Base-by-base conservation (phyloP, 163 green algal species). In the Chlorella variabilis region DNA sequence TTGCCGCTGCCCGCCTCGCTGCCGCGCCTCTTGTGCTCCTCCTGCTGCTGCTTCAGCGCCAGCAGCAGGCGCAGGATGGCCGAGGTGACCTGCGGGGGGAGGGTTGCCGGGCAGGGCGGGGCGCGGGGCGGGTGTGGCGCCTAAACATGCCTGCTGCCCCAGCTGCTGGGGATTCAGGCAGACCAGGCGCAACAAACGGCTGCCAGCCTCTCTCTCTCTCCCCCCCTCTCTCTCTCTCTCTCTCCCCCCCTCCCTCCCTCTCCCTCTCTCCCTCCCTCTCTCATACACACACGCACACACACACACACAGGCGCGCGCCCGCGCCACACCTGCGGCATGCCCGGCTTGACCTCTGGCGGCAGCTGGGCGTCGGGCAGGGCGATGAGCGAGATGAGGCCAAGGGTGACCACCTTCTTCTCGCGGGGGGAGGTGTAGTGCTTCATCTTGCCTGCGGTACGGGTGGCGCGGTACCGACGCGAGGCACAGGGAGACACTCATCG, bases 341-440 rank as follows among this genome's bases (percentile, higher is more conserved):
- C 91, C 4, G 80, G 81, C 21, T 70, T 70, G 17, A 98, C 31
- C 83, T 95, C 93, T 2, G 77, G 48, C 3, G 94, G 93, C 61
- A 97, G 71, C 18, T 69, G 67, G 15, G 85, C 86, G 2, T 91
- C 87, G 33, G 92, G 87, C 71, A 89, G 51, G 31, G 48, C 68
- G 61, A 98, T 71, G 61, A 98, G 23, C 0, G 91, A 77, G n/a
- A 91, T 74, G 71, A 99, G 87, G 0, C 91, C 96, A 49, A 98
- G 88, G n/a, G 92, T 78, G 39, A 91, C 67, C 77, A 97, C 89
- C 91, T 98, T 97, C 91, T 98, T 98, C 80, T 97, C 92, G 31
- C 94, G 90, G 82, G 91, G 85, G 4, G 78, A 75, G 23, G 71
- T 70, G 81, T 98, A 98, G 85, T 97, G 91, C 66, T 62, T 79